A percentile compares a stretch with the other conserved stretches of the same genome.
Conservation (phyloP, 345 rosid genomes). For the Ceriops tagal region DNA sequence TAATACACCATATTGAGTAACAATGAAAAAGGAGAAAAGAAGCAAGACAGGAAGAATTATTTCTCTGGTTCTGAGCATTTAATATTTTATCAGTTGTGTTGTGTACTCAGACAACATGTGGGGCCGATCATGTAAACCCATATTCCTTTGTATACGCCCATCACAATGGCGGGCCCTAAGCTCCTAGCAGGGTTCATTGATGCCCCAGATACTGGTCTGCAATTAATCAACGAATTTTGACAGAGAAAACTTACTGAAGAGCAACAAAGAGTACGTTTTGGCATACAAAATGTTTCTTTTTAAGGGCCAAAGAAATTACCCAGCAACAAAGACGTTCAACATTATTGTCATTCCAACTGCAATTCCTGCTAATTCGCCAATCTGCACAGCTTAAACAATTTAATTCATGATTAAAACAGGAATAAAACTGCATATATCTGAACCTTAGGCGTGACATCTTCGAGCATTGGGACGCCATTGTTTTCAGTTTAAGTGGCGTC, state of each 20-base stretch:
- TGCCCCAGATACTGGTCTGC: slow-evolving; percentile 42
- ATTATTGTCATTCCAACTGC: slow-evolving; percentile 26
- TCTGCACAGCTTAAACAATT: background rate
- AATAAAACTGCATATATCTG: too few relatives aligned
- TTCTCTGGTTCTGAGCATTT: too few relatives aligned
- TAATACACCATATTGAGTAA: too few relatives aligned
- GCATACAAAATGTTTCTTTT: background rate
- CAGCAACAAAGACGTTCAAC: slow-evolving; percentile 23
- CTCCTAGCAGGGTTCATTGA: slow-evolving; percentile 45
- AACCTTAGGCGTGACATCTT: too few relatives aligned
- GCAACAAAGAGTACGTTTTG: too few relatives aligned
- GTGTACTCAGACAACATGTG: background rate
- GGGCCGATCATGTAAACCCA: slow-evolving; percentile 41
- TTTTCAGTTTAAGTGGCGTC: too few relatives aligned
- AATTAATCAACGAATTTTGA: background rate
- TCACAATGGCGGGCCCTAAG: slow-evolving; percentile 38
- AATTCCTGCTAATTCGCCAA: slow-evolving; percentile 26
- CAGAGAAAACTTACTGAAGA: background rate
- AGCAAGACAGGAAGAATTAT: too few relatives aligned
- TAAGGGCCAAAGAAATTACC: slow-evolving; percentile 2
- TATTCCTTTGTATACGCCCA: slow-evolving; percentile 19
- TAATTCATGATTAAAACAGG: too few relatives aligned
- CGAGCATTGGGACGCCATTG: too few relatives aligned
- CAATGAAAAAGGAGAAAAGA: too few relatives aligned
- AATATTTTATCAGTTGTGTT: too few relatives aligned